Evolutionary conservation across 2,329 filamentous ascomycete genomes (phyloP), one percentile per base, ranked within the genome.

Genomic region (Sarocladium oryzae): DNA sequence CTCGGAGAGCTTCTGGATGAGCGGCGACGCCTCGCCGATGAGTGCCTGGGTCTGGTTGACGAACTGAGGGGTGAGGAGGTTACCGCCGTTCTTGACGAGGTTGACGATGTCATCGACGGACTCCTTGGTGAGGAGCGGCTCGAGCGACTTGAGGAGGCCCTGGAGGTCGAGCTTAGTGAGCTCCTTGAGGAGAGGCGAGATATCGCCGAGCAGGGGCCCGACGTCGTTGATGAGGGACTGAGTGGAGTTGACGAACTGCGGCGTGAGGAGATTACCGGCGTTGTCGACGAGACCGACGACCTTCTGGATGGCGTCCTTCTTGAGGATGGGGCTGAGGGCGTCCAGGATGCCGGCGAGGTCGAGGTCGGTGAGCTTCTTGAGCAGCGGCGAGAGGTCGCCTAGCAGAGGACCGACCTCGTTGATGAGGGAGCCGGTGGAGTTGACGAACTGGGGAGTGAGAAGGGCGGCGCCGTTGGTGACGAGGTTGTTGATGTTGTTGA

Each of bases 401-500:
- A 70, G 54, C 13, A 70, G 57, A 2, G 65, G 63, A 8, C 66
- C 54, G 5, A 68, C 60, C 40, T 70, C 66, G 1, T 61, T 58
- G 2, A 72, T 50, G 15, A 72, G 62, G 7, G 61, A 61, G 24
- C 61, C 58, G 2, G 70, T 60, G 43, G 70, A 60, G 18, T 66
- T 60, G 40, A 69, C 58, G 40, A 68, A 50, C 26, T 53, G 46
- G 23, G 58, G 54, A 0, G 67, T 69, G 23, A 72, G 57, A 24
- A 72, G 61, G 3, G 54, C 53, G 3, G 63, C 66, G n/a, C 68
- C 69, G 20, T 69, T 71, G 21, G 56, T 58, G 2, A 72, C 55
- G 5, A 72, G 58, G 9, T 37, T 57, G 6, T 66, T 60, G 20
- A 72, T 61, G 37, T 62, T 64, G 33, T 62, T 57, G 32, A 70